Evolutionary conservation across 1,139 yeast species (phyloP).

Genomic region (Wickerhamomyces sp.): DNA sequence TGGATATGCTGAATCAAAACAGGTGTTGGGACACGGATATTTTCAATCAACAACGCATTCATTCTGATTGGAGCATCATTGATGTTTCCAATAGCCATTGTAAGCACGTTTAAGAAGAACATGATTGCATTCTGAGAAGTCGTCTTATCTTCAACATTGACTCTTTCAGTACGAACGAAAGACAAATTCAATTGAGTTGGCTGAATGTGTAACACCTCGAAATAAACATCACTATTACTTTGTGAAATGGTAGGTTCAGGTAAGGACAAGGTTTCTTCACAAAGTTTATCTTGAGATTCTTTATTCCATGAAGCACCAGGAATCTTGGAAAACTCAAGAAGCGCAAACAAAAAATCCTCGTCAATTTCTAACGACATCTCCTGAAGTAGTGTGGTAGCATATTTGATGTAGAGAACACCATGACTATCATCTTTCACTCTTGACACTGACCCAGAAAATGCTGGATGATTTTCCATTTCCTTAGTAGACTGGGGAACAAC

Average conservation of each 20-base stretch:
- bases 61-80: slow-evolving; percentile 94
- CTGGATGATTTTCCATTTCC: slow-evolving; percentile 87
- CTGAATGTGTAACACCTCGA: slow-evolving; percentile 89
- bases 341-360: slow-evolving; percentile 84
- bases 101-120: slow-evolving; percentile 77
- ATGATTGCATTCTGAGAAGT: slow-evolving; percentile 59
- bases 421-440: slow-evolving; percentile 83
- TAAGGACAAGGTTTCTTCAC: slow-evolving; percentile 57
- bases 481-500: slow-evolving; percentile 80
- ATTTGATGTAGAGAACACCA: slow-evolving; percentile 86
- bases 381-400: slow-evolving; percentile 83
- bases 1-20: slow-evolving; percentile 64
- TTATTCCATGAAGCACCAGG: slow-evolving; percentile 71
- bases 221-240: slow-evolving; percentile 71
- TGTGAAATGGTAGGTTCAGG: slow-evolving; percentile 68
- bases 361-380: slow-evolving; percentile 91
- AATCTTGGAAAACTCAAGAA: slow-evolving; percentile 70
- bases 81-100: slow-evolving; percentile 96
- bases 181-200: slow-evolving; percentile 87
- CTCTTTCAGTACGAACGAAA: slow-evolving; percentile 84
- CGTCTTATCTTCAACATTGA: slow-evolving; percentile 54
- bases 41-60: slow-evolving; percentile 83
- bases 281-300: slow-evolving; percentile 35
- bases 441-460: slow-evolving; percentile 80
- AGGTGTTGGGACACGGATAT: slow-evolving; percentile 81